phyloP scores from a whole-genome alignment of 768 basidiomycete genomes.

The Lactarius vividus region DNA sequence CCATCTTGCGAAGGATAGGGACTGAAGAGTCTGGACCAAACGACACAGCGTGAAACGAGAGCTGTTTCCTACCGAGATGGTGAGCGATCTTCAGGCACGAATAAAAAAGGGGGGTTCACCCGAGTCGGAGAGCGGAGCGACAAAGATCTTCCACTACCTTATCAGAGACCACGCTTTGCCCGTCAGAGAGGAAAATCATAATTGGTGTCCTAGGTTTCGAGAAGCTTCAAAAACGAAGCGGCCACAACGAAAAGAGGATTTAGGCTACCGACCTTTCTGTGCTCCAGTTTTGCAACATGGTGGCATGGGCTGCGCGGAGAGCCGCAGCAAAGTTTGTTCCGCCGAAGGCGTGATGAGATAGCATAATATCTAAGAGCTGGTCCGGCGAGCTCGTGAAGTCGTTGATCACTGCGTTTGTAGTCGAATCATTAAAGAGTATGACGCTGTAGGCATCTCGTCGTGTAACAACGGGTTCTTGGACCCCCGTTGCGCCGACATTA shows the following conservation, averaged over 20 bases:
- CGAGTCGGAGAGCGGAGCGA: slow-evolving; percentile 41
- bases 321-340: slow-evolving; percentile 48
- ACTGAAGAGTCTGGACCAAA: slow-evolving; percentile 43
- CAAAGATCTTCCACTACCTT: slow-evolving; percentile 41
- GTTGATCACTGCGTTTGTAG: slow-evolving; percentile 37
- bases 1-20: slow-evolving; percentile 47
- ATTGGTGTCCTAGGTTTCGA: slow-evolving; percentile 43
- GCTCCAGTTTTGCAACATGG: slow-evolving; percentile 50
- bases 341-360: slow-evolving; percentile 34
- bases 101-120: slow-evolving; percentile 36
- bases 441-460: slow-evolving; percentile 58
- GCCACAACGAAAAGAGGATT: not conserved
- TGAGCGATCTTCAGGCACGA: not conserved
- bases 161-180: slow-evolving; percentile 44
- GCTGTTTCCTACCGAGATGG: slow-evolving; percentile 42
- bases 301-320: slow-evolving; percentile 35
- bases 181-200: slow-evolving; percentile 58
- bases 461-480: slow-evolving; percentile 23
- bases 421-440: slow-evolving; percentile 41
- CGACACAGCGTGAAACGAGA: slow-evolving; percentile 57
- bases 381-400: slow-evolving; percentile 47
- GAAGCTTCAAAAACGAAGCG: not conserved
- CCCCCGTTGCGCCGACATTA: slow-evolving; percentile 34
- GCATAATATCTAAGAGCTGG: slow-evolving; percentile 41
- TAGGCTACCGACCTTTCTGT: slow-evolving; percentile 42